phyloP scores from a whole-genome alignment of 352 stramenopile genomes.

The Phytophthora parvispora region DNA sequence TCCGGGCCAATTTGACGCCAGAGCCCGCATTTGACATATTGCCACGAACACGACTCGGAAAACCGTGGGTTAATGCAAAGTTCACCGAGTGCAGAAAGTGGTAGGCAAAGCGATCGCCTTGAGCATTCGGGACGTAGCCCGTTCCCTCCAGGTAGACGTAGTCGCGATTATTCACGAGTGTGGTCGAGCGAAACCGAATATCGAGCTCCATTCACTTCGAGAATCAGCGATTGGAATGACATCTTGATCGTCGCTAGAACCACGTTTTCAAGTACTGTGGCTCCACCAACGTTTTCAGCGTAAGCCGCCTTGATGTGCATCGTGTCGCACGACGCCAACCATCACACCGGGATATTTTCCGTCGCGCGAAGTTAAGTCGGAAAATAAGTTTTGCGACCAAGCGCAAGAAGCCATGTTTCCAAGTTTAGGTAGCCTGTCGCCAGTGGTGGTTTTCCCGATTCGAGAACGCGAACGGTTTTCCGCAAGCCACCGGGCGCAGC shows the following conservation, averaged over 20 bases:
- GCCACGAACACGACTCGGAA: not conserved
- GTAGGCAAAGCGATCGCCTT: not conserved
- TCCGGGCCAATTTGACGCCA: too few species aligned
- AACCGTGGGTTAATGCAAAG: not conserved
- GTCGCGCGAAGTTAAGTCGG: too few species aligned
- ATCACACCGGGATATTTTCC: not conserved
- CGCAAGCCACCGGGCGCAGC: too few species aligned
- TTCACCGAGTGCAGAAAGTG: not conserved
- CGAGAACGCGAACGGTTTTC: too few species aligned
- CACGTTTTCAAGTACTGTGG: not conserved
- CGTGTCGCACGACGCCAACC: not conserved
- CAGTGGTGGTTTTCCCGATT: too few species aligned
- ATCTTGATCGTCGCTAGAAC: not conserved
- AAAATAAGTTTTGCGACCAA: not conserved
- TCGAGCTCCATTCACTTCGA: not conserved
- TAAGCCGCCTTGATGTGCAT: too few species aligned
- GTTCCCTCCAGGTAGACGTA: not conserved
- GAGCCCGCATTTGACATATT: not conserved
- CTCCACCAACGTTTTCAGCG: not conserved
- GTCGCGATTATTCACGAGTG: not conserved
- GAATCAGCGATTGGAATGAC: not conserved
- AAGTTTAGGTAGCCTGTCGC: too few species aligned
- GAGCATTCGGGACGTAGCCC: not conserved
- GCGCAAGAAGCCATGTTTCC: too few species aligned
- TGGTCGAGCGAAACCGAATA: not conserved